A percentile compares a stretch with the other conserved stretches of the same genome.
phyloP scores from a whole-genome alignment of 495 filamentous ascomycete genomes.

The Penicillium dipodomyicola region DNA sequence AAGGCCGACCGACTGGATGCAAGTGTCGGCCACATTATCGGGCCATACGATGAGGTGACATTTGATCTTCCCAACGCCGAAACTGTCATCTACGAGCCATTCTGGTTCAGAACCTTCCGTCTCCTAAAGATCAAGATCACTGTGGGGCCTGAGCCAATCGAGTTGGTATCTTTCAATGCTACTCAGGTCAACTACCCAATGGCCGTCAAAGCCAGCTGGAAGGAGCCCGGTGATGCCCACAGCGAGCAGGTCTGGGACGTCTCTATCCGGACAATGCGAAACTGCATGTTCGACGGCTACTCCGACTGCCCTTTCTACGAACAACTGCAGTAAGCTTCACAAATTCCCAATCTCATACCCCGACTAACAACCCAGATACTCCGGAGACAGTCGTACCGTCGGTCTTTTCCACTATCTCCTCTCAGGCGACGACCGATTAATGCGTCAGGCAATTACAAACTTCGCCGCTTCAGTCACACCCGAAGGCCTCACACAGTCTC shows the following conservation, averaged over 20 bases:
- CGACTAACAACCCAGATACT: conserved; percentile 18
- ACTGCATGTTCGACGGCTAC: conserved; percentile 44
- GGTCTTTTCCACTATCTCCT: conserved; percentile 40
- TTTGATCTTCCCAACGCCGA: conserved; percentile 16
- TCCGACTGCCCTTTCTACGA: conserved; percentile 44
- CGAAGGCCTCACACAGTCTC: conserved; percentile 36
- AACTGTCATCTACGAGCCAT: conserved; percentile 31
- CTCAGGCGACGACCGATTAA: conserved; percentile 37
- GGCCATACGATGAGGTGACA: conserved; percentile 33
- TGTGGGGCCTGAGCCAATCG: conserved; percentile 18
- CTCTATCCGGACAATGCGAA: conserved; percentile 33
- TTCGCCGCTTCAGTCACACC: conserved; percentile 32
- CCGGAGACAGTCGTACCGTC: conserved; percentile 32
- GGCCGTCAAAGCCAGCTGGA: conserved; percentile 30
- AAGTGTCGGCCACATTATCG: conserved; percentile 30
- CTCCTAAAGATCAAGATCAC: conserved; percentile 31
- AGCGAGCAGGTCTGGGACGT: conserved; percentile 33
- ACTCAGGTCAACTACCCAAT: conserved; percentile 37
- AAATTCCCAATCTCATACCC: background rate
- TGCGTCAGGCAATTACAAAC: conserved; percentile 39
- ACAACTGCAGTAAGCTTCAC: conserved; percentile 36
- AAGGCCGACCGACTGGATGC: conserved; percentile 37
- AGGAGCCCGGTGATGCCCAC: conserved; percentile 15
- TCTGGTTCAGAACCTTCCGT: conserved; percentile 44
- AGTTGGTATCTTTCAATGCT: conserved; percentile 18